A percentile compares a stretch with the other conserved stretches of the same genome.
These are phyloP conservation scores for Populus davidiana DNA, from an alignment of 345 rosid genomes.

Conservation along the genomic window DNA sequence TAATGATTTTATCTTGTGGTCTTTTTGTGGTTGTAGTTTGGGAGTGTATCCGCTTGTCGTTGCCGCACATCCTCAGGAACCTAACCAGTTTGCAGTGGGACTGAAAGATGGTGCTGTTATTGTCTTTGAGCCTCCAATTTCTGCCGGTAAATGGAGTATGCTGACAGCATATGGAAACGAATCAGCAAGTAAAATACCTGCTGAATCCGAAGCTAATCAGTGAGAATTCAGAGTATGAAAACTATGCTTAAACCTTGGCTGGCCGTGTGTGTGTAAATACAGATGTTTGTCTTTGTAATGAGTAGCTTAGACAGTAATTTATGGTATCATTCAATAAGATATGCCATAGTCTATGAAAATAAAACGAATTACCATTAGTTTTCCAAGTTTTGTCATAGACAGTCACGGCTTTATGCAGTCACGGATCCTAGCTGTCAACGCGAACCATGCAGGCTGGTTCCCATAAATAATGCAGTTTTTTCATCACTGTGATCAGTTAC, in stretches of 20 bases:
- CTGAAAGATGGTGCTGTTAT: conserved; percentile 34
- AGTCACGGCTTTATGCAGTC: not conserved
- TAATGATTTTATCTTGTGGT: not conserved
- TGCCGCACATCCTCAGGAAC: conserved; percentile 40
- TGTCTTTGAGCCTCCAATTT: conserved; percentile 36
- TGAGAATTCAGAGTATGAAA: not conserved
- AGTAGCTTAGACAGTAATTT: not conserved
- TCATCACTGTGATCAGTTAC: not conserved
- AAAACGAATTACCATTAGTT: not conserved
- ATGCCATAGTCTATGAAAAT: not conserved
- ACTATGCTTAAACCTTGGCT: not conserved
- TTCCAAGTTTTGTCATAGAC: not conserved
- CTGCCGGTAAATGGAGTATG: conserved; percentile 22
- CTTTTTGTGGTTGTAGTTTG: conserved; percentile 18
- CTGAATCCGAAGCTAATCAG: not conserved
- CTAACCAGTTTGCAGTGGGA: conserved; percentile 45
- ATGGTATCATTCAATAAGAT: not conserved
- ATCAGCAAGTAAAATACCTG: not conserved
- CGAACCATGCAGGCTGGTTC: not conserved
- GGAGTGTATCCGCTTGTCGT: conserved; percentile 24
- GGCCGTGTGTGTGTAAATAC: not conserved
- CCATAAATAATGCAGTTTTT: not conserved
- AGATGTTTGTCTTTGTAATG: not conserved
- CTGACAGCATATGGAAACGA: conserved; percentile 2
- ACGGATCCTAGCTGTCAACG: not conserved